Evolutionary conservation across 129 eudicot genomes (phyloP).

Genomic region (Pittosporum tobira): DNA sequence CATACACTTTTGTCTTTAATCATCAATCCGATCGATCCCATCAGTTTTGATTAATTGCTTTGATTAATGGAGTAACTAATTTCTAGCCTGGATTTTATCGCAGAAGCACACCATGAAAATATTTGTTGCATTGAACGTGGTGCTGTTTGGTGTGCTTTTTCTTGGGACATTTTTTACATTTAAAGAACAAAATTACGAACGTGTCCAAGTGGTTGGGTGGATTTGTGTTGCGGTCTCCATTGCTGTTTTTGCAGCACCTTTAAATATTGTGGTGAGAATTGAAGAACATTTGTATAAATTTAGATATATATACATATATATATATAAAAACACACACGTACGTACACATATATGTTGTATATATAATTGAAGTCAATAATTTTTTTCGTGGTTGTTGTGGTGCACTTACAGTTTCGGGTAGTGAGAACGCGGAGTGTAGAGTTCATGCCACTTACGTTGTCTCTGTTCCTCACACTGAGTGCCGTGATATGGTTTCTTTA

Average conservation of each 20-base stretch:
- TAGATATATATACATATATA: neutral
- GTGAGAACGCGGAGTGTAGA: conserved; percentile 63
- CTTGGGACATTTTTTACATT: conserved; percentile 28
- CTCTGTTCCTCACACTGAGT: conserved; percentile 69
- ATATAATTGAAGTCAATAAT: neutral
- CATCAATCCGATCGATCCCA: too few relatives aligned
- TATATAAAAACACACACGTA: neutral
- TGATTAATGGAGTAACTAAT: too few relatives aligned
- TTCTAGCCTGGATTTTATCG: too few relatives aligned
- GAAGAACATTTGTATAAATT: neutral
- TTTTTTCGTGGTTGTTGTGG: conserved; percentile 2
- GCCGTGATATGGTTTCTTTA: conserved; percentile 76
- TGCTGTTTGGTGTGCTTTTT: conserved; percentile 39
- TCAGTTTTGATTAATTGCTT: too few relatives aligned
- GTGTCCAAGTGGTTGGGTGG: conserved; percentile 72
- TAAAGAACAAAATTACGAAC: conserved; percentile 11
- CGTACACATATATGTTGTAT: too few relatives aligned
- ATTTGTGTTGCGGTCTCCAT: conserved; percentile 63
- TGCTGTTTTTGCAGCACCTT: conserved; percentile 83
- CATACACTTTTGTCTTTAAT: too few relatives aligned
- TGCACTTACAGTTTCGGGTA: conserved; percentile 56
- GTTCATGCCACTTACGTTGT: conserved; percentile 78
- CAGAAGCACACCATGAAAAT: conserved; percentile 50
- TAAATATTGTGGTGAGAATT: conserved; percentile 58
- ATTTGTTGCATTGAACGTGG: conserved; percentile 30